Conservation (phyloP, 768 basidiomycete genomes). For the Suillus subaureus region DNA sequence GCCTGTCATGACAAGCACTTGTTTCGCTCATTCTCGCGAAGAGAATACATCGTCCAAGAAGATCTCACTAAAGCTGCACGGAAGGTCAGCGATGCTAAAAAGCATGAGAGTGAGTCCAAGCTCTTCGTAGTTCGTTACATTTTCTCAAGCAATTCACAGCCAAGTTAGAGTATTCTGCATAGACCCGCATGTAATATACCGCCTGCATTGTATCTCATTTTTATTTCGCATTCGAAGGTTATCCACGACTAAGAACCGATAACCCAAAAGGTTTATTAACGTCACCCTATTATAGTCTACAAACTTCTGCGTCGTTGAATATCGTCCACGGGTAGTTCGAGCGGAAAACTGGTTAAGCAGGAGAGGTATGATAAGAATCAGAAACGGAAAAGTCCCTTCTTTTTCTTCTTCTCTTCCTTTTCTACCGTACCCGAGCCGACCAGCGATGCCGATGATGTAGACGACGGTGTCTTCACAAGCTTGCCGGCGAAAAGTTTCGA, state of each 20-base stretch:
- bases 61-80: constrained; percentile 95
- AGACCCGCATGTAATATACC: constrained; percentile 30
- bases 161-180: constrained; percentile 48
- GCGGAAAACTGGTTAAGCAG: neutral
- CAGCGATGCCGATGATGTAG: constrained; percentile 52
- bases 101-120: constrained; percentile 84
- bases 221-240: constrained; percentile 3
- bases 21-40: constrained; percentile 27
- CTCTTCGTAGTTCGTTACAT: neutral
- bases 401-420: constrained; percentile 78
- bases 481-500: constrained; percentile 35
- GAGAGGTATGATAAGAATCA: constrained; percentile 24
- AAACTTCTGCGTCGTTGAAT: neutral
- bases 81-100: constrained; percentile 96
- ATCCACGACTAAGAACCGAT: neutral
- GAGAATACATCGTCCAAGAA: constrained; percentile 91
- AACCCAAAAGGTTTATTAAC: constrained; percentile 12
- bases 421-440: constrained; percentile 41
- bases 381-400: constrained; percentile 70
- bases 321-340: neutral
- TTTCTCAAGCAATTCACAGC: constrained; percentile 28
- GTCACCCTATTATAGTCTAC: constrained; percentile 13
- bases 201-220: constrained; percentile 14
- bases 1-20: neutral
- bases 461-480: constrained; percentile 42